These are phyloP conservation scores for Vachellia pachyceras DNA, from an alignment of 306 rosid species.

Conservation along the genomic window DNA sequence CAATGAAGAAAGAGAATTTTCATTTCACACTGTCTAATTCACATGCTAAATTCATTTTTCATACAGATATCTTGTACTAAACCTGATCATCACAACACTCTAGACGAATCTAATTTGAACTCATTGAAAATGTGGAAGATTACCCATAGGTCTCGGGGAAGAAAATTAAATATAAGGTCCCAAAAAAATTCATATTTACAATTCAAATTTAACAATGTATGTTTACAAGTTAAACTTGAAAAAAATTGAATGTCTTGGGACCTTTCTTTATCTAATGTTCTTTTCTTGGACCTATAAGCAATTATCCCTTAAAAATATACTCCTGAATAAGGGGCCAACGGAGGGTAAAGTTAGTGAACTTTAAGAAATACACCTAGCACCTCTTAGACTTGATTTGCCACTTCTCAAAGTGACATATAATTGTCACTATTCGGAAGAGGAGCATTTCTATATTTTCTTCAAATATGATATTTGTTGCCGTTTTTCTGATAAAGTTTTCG, in stretches of 20 bases:
- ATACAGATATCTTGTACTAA: background rate
- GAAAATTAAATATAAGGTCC: background rate
- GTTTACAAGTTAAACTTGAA: background rate
- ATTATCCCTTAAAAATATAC: background rate
- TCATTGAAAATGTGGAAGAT: background rate
- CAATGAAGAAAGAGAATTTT: background rate
- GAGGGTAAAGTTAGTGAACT: background rate
- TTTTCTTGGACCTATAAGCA: background rate
- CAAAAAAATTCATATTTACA: background rate
- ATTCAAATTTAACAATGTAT: background rate
- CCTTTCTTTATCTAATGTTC: background rate
- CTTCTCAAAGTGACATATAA: conserved; percentile 3
- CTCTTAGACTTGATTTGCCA: conserved; percentile 14
- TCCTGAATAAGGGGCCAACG: conserved; percentile 19
- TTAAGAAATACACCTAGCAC: background rate
- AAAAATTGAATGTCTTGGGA: background rate
- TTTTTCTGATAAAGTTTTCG: conserved; percentile 55
- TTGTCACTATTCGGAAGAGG: conserved; percentile 18
- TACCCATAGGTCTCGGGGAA: background rate
- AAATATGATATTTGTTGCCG: conserved; percentile 24
- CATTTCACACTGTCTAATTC: background rate
- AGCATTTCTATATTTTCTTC: conserved; percentile 5
- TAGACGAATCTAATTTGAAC: conserved; percentile 12
- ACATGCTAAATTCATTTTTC: background rate
- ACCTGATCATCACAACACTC: conserved; percentile 4